Conservation (phyloP, 768 basidiomycete species). For the Russula compacta region DNA sequence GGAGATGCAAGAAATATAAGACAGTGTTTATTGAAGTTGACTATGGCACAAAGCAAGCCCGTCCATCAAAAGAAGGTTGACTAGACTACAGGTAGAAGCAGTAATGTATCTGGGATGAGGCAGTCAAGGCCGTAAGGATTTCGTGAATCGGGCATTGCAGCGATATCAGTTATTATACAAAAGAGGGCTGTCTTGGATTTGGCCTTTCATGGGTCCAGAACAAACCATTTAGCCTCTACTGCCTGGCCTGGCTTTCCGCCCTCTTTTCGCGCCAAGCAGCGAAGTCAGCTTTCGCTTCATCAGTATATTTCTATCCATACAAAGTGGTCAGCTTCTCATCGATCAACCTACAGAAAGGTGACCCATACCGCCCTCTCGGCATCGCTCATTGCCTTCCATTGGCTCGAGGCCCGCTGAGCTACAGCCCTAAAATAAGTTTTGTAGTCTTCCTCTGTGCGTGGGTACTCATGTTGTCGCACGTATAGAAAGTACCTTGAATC, state of each 20-base stretch:
- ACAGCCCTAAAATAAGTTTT: background rate
- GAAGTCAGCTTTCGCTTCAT: background rate
- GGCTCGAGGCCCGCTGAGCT: background rate
- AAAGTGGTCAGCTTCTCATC: background rate
- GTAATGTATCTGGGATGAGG: background rate
- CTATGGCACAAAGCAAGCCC: background rate
- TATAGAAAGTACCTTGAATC: background rate
- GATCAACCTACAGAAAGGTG: background rate
- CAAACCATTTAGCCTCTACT: background rate
- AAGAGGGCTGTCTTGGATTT: background rate
- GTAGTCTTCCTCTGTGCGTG: background rate
- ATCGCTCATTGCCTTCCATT: slow-evolving; percentile 12
- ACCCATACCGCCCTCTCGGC: slow-evolving; percentile 20
- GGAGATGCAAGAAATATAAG: background rate
- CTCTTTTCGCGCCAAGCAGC: slow-evolving; percentile 5
- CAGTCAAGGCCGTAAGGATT: no score
- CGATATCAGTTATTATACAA: no score
- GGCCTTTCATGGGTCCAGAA: background rate
- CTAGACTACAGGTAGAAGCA: background rate
- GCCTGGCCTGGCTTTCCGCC: background rate
- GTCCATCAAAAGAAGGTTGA: no score
- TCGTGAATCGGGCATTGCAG: no score
- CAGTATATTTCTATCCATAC: slow-evolving; percentile 1
- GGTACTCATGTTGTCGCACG: background rate
- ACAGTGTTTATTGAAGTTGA: background rate